Percentiles rank a stretch among this genome's conserved stretches.
phyloP scores from a whole-genome alignment of 441 rosid species.

The Gossypium aridum region DNA sequence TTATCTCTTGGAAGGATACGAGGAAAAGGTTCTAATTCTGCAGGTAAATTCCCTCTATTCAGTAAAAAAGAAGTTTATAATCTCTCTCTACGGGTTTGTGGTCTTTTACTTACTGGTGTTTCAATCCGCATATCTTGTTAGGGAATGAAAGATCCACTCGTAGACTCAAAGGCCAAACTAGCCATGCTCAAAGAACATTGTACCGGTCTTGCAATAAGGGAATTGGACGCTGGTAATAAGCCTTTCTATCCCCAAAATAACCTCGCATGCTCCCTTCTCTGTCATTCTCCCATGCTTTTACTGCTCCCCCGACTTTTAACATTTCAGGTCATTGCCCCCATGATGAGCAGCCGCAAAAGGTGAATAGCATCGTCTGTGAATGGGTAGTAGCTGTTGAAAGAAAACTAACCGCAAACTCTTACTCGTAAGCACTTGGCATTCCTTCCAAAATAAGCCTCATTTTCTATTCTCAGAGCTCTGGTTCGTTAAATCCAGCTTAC shows the following conservation, averaged over 20 bases:
- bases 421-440: constrained; percentile 5
- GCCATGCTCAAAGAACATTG: constrained; percentile 56
- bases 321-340: constrained; percentile 86
- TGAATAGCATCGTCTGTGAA: constrained; percentile 47
- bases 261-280: not conserved
- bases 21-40: constrained; percentile 52
- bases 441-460: not conserved
- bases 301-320: not conserved
- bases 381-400: constrained; percentile 46
- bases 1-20: constrained; percentile 52
- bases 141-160: constrained; percentile 87
- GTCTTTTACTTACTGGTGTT: not conserved
- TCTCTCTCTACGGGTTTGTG: not conserved
- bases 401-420: constrained; percentile 18
- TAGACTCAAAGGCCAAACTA: constrained; percentile 56
- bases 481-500: not conserved
- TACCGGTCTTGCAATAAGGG: constrained; percentile 34
- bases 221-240: constrained; percentile 66
- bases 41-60: constrained; percentile 40
- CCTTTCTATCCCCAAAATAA: not conserved
- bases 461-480: not conserved
- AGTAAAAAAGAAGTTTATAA: not conserved
- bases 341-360: constrained; percentile 75
- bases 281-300: not conserved
- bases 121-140: constrained; percentile 10